Evolutionary conservation across 2,329 filamentous ascomycete genomes (phyloP).

Genomic region (Fusarium euwallaceae): DNA sequence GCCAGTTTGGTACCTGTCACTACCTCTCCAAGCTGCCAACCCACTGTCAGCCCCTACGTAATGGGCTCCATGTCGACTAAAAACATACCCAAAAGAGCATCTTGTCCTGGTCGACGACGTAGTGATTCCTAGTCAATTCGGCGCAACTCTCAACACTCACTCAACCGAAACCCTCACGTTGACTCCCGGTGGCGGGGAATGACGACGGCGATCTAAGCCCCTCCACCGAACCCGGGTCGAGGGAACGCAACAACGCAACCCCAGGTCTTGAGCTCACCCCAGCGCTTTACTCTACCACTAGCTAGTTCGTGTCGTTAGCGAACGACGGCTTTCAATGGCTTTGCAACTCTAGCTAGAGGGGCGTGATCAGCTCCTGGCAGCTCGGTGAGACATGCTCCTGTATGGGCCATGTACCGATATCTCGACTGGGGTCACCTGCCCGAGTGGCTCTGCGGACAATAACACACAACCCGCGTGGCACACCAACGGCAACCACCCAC

Average conservation of each 20-base stretch:
- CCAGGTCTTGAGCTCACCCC: constrained; percentile 12
- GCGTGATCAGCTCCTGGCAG: constrained; percentile 9
- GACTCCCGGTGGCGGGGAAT: constrained; percentile 40
- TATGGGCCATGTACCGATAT: neutral
- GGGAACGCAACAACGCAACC: constrained; percentile 30
- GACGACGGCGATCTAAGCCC: constrained; percentile 41
- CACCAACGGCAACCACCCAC: constrained; percentile 7
- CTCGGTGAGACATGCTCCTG: neutral
- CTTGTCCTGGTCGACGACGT: neutral
- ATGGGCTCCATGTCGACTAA: neutral
- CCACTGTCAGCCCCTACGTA: neutral
- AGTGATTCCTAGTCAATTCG: neutral
- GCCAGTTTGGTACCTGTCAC: constrained; percentile 18
- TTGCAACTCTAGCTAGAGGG: neutral
- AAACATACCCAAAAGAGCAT: neutral
- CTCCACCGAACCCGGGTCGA: constrained; percentile 39
- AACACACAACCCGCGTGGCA: constrained; percentile 11
- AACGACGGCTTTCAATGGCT: neutral
- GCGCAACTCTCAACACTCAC: constrained; percentile 1
- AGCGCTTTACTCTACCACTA: constrained; percentile 4
- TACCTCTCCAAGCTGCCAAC: constrained; percentile 5
- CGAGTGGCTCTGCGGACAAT: constrained; percentile 23
- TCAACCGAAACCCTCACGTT: constrained; percentile 18
- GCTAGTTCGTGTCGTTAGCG: constrained; percentile 4
- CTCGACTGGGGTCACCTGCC: constrained; percentile 19